A percentile compares a stretch with the other conserved stretches of the same genome.
phyloP scores from a whole-genome alignment of 768 basidiomycete genomes.

The Suillus paluster region DNA sequence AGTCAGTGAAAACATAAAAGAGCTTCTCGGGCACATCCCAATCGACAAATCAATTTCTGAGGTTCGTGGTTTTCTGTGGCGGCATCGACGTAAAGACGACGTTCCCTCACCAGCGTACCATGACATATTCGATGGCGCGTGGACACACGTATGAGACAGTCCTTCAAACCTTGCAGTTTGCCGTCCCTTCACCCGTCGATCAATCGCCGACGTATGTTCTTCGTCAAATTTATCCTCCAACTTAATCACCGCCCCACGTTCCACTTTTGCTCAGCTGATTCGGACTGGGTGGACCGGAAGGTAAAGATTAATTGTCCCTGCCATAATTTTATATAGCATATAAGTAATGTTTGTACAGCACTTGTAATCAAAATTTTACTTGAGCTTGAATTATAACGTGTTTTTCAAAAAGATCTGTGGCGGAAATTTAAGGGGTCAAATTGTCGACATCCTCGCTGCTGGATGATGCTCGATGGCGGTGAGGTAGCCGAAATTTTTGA shows the following conservation, averaged over 20 bases:
- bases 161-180: neutral
- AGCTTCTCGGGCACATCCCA: neutral
- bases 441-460: too few relatives aligned
- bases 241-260: conserved; percentile 17
- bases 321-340: neutral
- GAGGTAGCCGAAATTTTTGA: too few relatives aligned
- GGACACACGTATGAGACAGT: neutral
- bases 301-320: neutral
- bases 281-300: neutral
- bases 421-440: too few relatives aligned
- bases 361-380: too few relatives aligned
- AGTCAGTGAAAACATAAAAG: neutral
- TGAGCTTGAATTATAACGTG: too few relatives aligned
- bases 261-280: neutral
- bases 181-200: neutral
- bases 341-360: too few relatives aligned
- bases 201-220: too few relatives aligned
- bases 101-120: neutral
- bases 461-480: too few relatives aligned
- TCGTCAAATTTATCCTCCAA: neutral
- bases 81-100: neutral
- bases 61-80: neutral
- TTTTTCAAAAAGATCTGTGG: too few relatives aligned
- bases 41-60: neutral
- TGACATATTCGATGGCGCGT: neutral